Percentiles rank a stretch among this genome's conserved stretches.
Conservation (phyloP, 78 protist genomes). For the Mastigamoeba balamuthi region DNA sequence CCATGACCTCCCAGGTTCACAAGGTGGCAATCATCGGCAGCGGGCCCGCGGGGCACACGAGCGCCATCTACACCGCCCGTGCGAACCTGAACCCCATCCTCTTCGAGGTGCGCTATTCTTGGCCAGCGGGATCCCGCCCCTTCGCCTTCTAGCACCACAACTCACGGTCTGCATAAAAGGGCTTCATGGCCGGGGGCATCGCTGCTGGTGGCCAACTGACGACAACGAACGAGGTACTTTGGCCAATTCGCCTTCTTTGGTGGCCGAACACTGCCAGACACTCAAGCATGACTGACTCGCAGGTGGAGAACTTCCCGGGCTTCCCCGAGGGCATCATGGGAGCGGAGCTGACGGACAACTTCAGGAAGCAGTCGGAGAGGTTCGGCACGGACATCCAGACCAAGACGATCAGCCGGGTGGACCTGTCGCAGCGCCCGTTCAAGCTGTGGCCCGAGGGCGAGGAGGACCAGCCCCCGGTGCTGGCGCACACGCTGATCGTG, state of each 20-base stretch:
- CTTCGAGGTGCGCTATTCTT: too few relatives aligned
- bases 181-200: conserved; percentile 55
- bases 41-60: conserved; percentile 86
- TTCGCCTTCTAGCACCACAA: too few relatives aligned
- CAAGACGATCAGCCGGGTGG: conserved; percentile 17
- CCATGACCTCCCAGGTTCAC: too few relatives aligned
- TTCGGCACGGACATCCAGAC: conserved; percentile 36
- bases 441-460: conserved; percentile 3
- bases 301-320: conserved; percentile 88
- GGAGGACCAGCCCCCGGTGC: background rate
- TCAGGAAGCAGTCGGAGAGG: conserved; percentile 41
- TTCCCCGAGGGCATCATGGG: conserved; percentile 52
- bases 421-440: conserved; percentile 26
- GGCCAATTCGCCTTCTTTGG: too few relatives aligned
- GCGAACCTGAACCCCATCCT: too few relatives aligned
- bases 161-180: too few relatives aligned
- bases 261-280: too few relatives aligned
- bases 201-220: conserved; percentile 75
- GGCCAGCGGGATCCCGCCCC: too few relatives aligned
- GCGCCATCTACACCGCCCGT: conserved; percentile 76
- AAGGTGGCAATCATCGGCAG: conserved; percentile 71
- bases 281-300: too few relatives aligned
- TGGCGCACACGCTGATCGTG: conserved; percentile 49
- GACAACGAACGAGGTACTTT: conserved; percentile 74
- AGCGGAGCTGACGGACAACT: conserved; percentile 32